Base-by-base conservation (phyloP, 2,329 filamentous ascomycete genomes). In the Aureobasidium sp. region DNA sequence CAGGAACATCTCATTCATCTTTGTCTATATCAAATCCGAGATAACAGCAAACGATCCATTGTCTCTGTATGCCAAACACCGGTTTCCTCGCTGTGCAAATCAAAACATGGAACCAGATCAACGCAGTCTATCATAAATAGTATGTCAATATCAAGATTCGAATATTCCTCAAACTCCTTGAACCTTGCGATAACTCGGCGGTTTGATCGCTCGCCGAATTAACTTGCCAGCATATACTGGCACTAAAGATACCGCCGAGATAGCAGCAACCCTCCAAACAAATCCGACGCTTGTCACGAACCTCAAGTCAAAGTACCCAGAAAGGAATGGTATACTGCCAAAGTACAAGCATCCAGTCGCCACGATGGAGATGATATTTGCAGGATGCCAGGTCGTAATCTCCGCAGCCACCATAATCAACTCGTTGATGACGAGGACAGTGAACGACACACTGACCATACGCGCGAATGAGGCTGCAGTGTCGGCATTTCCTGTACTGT, bases 371-470 rank as follows among this genome's bases (percentile, higher is more conserved):
- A 90, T 77, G 60, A 96, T 87, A 92, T 97, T 97, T 64, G 93
- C 81, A 42, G 88, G 88, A 74, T 97, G 94, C 94, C 94, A 99
- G 0, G 94, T 99, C 3, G 91, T 96, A 68, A 99, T 90, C 72
- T 96, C 90, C 63, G 96, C 90, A 3, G 92, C 93, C 2, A 97
- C 94, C 95, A 99, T 99, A 68, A 95, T 83, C 63, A 99, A 82
- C 73, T 99, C 94, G 73, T 97, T 99, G 64, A 97, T 78, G 5
- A 99, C 86, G 2, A 99, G 83, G 0, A 91, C 91, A 0, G 93
- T 95, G 72, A 96, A 99, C 62, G 87, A 91, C 49, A 99, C 90
- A 29, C 89, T 85, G 60, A 97, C 90, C 87, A 99, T 96, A 63
- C 71, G 68, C 21, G 68, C 68, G 66, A 78, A 78, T 5, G 65